A percentile compares a stretch with the other conserved stretches of the same genome.
These are phyloP conservation scores for Phytopythium helicoides DNA, from an alignment of 352 stramenopile species.

Conservation along the genomic window DNA sequence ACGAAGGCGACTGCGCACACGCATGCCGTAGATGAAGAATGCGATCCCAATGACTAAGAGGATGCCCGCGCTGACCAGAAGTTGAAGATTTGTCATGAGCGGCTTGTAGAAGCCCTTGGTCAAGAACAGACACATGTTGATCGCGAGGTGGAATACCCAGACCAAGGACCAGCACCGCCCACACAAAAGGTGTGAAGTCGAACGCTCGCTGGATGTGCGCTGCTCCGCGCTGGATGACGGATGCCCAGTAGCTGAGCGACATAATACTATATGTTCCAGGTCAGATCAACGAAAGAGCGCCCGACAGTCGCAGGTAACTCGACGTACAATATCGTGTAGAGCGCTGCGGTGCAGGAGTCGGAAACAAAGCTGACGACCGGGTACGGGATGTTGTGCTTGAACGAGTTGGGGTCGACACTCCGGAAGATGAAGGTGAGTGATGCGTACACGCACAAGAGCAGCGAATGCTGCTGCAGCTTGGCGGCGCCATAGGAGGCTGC, in stretches of 20 bases:
- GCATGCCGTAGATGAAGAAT: constrained; percentile 25
- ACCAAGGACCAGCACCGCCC: constrained; percentile 22
- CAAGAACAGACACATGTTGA: constrained; percentile 30
- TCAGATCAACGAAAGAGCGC: not conserved
- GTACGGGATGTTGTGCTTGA: constrained; percentile 31
- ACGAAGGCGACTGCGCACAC: constrained; percentile 8
- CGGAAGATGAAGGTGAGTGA: constrained; percentile 32
- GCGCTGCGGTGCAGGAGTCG: constrained; percentile 34
- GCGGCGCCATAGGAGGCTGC: constrained; percentile 24
- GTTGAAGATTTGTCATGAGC: constrained; percentile 21
- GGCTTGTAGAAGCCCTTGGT: constrained; percentile 40
- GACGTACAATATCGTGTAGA: constrained; percentile 51
- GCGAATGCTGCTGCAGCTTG: constrained; percentile 35
- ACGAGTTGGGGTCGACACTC: constrained; percentile 32
- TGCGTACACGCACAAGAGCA: constrained; percentile 35
- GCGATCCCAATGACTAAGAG: constrained; percentile 15
- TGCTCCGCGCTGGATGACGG: constrained; percentile 31
- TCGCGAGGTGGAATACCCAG: constrained; percentile 37
- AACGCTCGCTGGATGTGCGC: constrained; percentile 14
- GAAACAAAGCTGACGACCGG: constrained; percentile 36
- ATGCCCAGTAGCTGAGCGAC: constrained; percentile 34
- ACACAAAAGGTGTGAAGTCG: constrained; percentile 26
- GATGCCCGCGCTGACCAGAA: constrained; percentile 19
- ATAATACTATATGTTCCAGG: constrained; percentile 17
- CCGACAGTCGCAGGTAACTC: not conserved